phyloP scores from a whole-genome alignment of 2,329 filamentous ascomycete species.

The Diplodia scrobiculata region DNA sequence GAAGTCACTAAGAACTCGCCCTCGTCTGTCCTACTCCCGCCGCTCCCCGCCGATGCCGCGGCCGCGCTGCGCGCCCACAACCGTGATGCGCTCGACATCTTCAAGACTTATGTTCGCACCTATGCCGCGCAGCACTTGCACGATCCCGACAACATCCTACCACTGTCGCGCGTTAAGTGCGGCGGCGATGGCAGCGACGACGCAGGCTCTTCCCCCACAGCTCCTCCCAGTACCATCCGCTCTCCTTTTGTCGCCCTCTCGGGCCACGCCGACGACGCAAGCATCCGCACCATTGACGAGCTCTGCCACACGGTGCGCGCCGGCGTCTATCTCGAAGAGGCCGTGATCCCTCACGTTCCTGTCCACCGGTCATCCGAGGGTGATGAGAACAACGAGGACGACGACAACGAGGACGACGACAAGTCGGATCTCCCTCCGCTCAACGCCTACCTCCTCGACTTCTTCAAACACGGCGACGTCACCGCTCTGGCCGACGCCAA shows the following conservation, averaged over 20 bases:
- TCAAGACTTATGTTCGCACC: conserved; percentile 68
- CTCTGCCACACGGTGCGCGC: conserved; percentile 66
- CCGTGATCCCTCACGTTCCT: conserved; percentile 69
- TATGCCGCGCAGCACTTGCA: conserved; percentile 64
- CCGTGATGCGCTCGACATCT: conserved; percentile 64
- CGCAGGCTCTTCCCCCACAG: no score
- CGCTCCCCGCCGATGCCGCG: conserved; percentile 61
- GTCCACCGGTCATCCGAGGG: conserved; percentile 54
- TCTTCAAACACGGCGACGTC: conserved; percentile 72
- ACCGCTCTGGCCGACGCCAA: conserved; percentile 65
- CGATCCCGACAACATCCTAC: conserved; percentile 58
- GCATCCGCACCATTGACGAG: conserved; percentile 68
- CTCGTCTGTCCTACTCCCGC: conserved; percentile 66
- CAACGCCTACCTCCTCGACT: conserved; percentile 73
- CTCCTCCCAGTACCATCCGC: conserved; percentile 48
- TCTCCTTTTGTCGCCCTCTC: conserved; percentile 74
- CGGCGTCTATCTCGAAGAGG: conserved; percentile 73
- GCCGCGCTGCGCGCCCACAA: conserved; percentile 65
- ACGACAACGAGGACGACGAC: no score
- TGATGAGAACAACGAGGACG: no score
- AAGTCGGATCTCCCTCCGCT: conserved; percentile 44
- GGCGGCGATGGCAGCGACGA: conserved; percentile 37
- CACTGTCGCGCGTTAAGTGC: conserved; percentile 58
- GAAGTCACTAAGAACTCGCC: conserved; percentile 58
- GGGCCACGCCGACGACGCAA: conserved; percentile 70